A percentile compares a stretch with the other conserved stretches of the same genome.
phyloP scores from a whole-genome alignment of 441 rosid genomes.

The Metrosideros polymorpha region DNA sequence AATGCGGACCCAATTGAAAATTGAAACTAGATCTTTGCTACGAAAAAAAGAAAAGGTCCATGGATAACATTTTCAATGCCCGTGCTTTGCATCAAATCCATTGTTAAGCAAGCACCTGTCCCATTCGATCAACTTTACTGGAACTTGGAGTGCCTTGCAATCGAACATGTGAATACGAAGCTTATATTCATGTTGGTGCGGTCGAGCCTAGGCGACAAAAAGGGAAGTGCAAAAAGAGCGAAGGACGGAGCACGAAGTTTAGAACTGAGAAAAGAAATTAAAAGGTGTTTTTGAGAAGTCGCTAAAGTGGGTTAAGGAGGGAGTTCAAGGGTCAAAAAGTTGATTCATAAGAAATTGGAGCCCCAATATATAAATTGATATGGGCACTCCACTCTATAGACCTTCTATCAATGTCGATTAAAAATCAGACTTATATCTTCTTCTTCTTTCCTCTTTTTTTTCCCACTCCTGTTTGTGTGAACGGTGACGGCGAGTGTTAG shows the following conservation, averaged over 20 bases:
- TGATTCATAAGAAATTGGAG: neutral
- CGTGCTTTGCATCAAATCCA: neutral
- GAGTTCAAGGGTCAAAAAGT: neutral
- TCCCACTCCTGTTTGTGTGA: neutral
- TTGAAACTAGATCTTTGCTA: neutral
- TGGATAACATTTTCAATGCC: no score
- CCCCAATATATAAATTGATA: neutral
- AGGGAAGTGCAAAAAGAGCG: neutral
- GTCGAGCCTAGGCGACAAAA: neutral
- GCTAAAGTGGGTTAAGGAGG: neutral
- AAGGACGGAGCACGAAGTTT: neutral
- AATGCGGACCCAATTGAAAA: neutral
- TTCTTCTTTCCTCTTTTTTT: neutral
- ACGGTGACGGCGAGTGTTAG: neutral
- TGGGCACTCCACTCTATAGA: neutral
- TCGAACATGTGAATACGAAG: neutral
- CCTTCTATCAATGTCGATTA: neutral
- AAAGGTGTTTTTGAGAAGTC: neutral
- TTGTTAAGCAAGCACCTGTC: neutral
- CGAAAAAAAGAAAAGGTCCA: no score
- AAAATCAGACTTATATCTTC: neutral
- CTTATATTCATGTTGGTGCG: neutral
- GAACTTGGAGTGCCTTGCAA: neutral
- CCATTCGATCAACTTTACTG: neutral
- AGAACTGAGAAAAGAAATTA: neutral